Base-by-base conservation (phyloP, 805 yeast species). In the Yarrowia sp. region DNA sequence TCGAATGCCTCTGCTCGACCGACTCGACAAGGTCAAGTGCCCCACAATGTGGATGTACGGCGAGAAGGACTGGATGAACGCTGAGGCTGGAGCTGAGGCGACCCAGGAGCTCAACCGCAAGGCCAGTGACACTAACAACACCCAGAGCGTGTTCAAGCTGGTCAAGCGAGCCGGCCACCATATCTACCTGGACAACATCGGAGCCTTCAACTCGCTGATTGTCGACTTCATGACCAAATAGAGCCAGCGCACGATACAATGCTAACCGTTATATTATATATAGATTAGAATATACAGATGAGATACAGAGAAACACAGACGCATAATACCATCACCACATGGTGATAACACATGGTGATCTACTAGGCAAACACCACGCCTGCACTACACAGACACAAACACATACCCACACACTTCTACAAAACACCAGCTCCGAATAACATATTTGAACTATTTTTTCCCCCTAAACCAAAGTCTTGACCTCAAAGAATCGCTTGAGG, bases 401-500 rank as follows among this genome's bases (percentile, higher is more conserved):
- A n/a, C n/a, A n/a, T n/a, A n/a, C n/a, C n/a, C n/a, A n/a, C n/a
- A n/a, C n/a, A 29, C 32, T 29, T 29, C 13, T 29, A 29, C 10
- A n/a, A n/a, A n/a, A n/a, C 24, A 10, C 41, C 18, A n/a, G n/a
- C n/a, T n/a, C n/a, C n/a, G n/a, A n/a, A 2, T 13, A 33, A n/a
- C 6, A 27, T 27, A 9, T 27, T 27, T 27, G 10, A 27, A n/a
- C 3, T 31, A 3, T 13, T 24, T 10, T 51, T 3, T 49, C 19
- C 32, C 31, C 33, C 39, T 80, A 92, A 62, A 94, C 93, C 65
- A 87, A 90, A 16, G 96, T 83, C 71, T 91, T 90, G 62, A 93
- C 97, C 77, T 93, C 98, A 73, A 93, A 93, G 78, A 93, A 94
- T 70, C 98, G 84, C 77, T 88, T 91, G 76, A 93, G 82, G 78